Evolutionary conservation across 192 early-diverging fungal species (phyloP).

Genomic region (Coemansia sp.): DNA sequence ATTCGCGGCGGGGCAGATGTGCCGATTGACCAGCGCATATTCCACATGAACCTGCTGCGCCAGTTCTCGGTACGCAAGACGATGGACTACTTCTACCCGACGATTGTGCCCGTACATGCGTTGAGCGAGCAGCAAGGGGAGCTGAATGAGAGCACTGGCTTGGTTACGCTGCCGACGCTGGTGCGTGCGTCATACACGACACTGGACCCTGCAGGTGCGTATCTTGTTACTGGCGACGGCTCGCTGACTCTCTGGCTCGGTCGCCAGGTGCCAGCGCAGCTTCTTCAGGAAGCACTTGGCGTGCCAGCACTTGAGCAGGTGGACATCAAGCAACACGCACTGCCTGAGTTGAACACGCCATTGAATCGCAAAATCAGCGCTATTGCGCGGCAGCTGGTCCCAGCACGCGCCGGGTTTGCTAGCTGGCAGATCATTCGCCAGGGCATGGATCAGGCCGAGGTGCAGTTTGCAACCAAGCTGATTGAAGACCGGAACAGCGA

Average conservation of each 20-base stretch:
- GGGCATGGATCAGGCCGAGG: constrained; percentile 76
- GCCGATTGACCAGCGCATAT: constrained; percentile 77
- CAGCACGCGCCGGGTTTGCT: constrained; percentile 64
- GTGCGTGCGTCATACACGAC: constrained; percentile 76
- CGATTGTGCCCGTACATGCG: constrained; percentile 70
- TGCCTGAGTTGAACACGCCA: constrained; percentile 70
- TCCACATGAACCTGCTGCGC: constrained; percentile 77
- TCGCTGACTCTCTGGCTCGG: constrained; percentile 87
- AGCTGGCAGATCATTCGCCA: constrained; percentile 79
- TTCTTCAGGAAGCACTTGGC: constrained; percentile 80
- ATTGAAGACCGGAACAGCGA: constrained; percentile 89
- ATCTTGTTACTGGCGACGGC: constrained; percentile 83
- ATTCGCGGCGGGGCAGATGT: constrained; percentile 75
- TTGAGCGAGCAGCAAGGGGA: constrained; percentile 55
- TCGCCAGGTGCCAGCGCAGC: constrained; percentile 59
- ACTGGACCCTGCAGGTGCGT: constrained; percentile 74
- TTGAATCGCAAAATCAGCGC: constrained; percentile 64
- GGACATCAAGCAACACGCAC: constrained; percentile 44
- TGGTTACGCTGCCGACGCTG: constrained; percentile 64
- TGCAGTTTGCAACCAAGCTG: constrained; percentile 73
- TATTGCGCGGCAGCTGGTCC: constrained; percentile 65
- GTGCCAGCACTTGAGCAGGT: constrained; percentile 70
- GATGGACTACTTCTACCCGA: constrained; percentile 82
- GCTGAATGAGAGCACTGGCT: constrained; percentile 50
- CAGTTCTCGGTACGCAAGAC: constrained; percentile 70